Base-by-base conservation (phyloP, 2,329 filamentous ascomycete species). In the Amauroascus verrucosus region DNA sequence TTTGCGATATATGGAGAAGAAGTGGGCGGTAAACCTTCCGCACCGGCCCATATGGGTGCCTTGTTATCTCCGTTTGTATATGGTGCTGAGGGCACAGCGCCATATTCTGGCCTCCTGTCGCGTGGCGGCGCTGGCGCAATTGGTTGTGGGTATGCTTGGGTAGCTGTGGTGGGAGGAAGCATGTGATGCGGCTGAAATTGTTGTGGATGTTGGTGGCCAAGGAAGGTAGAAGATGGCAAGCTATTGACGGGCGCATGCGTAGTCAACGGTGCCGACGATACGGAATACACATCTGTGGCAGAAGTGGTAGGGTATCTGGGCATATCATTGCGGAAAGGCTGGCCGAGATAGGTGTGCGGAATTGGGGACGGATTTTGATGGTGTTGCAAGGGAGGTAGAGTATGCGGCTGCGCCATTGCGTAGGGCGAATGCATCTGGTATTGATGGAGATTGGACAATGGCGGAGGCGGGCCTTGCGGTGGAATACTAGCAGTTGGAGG, bases 121-220 rank as follows among this genome's bases (percentile, higher is more conserved):
- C 72, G 71, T 51, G 72, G 72, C 40, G 85, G 84, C 40, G 85
- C 85, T 14, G 85, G 85, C 41, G 85, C 85, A 64, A 88, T 86
- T 32, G 84, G 82, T 69, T 88, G 85, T 44, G 84, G 84, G 66
- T 88, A 85, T 51, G 82, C 81, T 61, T 83, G 77, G 43, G 84
- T 76, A 46, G 79, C 78, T 9, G 83, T 82, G 22, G 82, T 72
- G 67, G 85, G 82, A 45, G 83, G 78, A 72, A 86, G 77, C 77
- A 86, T 83, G 48, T 61, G 68, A 37, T 67, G 67, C 28, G 69
- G 66, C 48, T 64, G 67, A 46, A 67, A 69, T 57, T 48, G 69
- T 65, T 51, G 48, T 5, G 26, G 48, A 26, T 51, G 48, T 13
- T 51, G 70, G 58, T 71, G 69, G 30, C 69, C 67, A 28, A 72